Percentiles rank a stretch among this genome's conserved stretches.
Evolutionary conservation across 2,329 filamentous ascomycete species (phyloP).

Genomic region (Elsinoe necatrix): DNA sequence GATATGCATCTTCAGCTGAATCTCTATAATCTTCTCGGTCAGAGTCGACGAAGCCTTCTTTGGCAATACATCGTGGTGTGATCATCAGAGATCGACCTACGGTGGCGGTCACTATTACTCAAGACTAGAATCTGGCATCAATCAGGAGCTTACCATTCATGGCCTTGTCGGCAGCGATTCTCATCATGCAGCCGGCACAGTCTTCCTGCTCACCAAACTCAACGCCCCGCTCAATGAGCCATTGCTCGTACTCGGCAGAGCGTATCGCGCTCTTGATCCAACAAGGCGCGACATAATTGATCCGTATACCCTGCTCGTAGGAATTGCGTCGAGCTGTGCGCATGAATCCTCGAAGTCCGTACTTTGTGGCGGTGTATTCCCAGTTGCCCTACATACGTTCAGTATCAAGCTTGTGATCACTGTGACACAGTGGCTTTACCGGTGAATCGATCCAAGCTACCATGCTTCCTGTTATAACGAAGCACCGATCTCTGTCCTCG

Average conservation of each 20-base stretch:
- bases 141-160: conserved; percentile 17
- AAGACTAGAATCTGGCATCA: too few species aligned
- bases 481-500: conserved; percentile 37
- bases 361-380: conserved; percentile 37
- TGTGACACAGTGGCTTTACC: background rate
- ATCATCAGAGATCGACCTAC: conserved; percentile 35
- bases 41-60: conserved; percentile 36
- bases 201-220: conserved; percentile 32
- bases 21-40: conserved; percentile 30
- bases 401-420: background rate
- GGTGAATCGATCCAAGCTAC: conserved; percentile 38
- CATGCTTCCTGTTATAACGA: conserved; percentile 44
- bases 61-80: conserved; percentile 31
- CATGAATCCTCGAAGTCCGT: conserved; percentile 39
- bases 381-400: conserved; percentile 22
- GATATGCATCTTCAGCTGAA: conserved; percentile 31
- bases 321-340: conserved; percentile 29
- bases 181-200: conserved; percentile 29
- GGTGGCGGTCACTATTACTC: background rate
- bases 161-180: conserved; percentile 22
- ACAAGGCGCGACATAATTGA: conserved; percentile 34
- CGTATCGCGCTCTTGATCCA: conserved; percentile 20
- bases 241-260: conserved; percentile 36
- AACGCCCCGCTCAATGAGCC: conserved; percentile 33
- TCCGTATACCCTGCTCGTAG: conserved; percentile 38